Base-by-base conservation (phyloP, 805 yeast genomes). In the Kuraishia piskuri region DNA sequence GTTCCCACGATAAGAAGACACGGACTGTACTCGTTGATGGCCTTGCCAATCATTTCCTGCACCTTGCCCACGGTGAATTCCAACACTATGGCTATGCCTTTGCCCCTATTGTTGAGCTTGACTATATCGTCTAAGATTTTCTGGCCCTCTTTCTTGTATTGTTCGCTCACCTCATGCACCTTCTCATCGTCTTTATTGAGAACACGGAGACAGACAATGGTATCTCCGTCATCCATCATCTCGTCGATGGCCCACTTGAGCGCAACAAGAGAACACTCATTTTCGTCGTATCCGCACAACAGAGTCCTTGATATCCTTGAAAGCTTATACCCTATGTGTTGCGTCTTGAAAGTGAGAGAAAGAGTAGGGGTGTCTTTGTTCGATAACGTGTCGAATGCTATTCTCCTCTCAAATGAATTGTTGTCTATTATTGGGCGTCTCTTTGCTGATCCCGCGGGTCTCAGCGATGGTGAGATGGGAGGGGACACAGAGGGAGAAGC, bases 21-120 rank as follows among this genome's bases (percentile, higher is more conserved):
- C 8, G 80, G 80, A 49, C 74, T 77, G 61, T 75, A 77, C 19
- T 74, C 76, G 46, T 63, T 67, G 26, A 76, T 70, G 53, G 74
- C 69, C 23, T 67, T 66, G 20, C 67, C 69, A 17, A 77, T 67
- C 66, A 67, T 63, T 49, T 68, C 70, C 22, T 72, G 70, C 19
- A 71, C 74, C 55, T 70, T 72, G 2, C 80, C 80, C 8, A 75
- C 65, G 26, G 73, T 66, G 52, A 73, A 67, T 57, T 77, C 81
- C 40, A 76, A 63, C 20, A 73, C 68, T 12, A 77, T 59, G 26
- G 75, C 67, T n/a, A 77, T 64, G 56, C 68, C 68, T 55, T 68
- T 73, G 48, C 67, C 63, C n/a, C 59, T 59, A 2, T 56, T 54
- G 56, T 75, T 76, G 50, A 68, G 60, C 9, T 57, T 58, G 45